phyloP scores from a whole-genome alignment of 2,329 filamentous ascomycete genomes.

The Fusarium sp. region DNA sequence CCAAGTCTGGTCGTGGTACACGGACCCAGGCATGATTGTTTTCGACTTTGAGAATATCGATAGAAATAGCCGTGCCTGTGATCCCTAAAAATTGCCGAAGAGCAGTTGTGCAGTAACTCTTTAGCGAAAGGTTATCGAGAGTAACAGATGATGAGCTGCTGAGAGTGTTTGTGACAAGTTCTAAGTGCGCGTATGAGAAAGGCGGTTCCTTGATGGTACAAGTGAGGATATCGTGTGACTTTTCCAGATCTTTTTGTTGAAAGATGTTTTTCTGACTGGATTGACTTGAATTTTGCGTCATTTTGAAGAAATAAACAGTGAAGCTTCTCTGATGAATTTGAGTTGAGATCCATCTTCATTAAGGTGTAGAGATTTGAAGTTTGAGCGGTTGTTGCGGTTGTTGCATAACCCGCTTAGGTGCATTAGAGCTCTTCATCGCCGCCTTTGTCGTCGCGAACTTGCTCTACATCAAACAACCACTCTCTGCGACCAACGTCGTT shows the following conservation, averaged over 20 bases:
- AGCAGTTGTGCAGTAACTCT: slow-evolving; percentile 74
- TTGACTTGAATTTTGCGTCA: slow-evolving; percentile 43
- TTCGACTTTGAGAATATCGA: slow-evolving; percentile 78
- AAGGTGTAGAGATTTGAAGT: slow-evolving; percentile 14
- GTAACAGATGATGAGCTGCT: slow-evolving; percentile 34
- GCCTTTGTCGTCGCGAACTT: slow-evolving; percentile 31
- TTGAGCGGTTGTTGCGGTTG: slow-evolving; percentile 20
- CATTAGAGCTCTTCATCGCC: slow-evolving; percentile 35
- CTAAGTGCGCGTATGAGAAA: slow-evolving; percentile 71
- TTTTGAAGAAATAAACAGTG: slow-evolving; percentile 11
- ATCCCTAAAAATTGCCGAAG: slow-evolving; percentile 79
- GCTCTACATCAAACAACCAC: slow-evolving; percentile 11
- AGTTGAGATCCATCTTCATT: slow-evolving; percentile 23
- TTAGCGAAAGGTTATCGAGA: slow-evolving; percentile 74
- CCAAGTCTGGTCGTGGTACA: slow-evolving; percentile 72
- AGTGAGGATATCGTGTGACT: slow-evolving; percentile 65
- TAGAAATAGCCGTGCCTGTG: slow-evolving; percentile 74
- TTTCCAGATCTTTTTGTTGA: slow-evolving; percentile 53
- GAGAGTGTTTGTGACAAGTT: slow-evolving; percentile 57
- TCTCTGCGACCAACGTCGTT: slow-evolving; percentile 9
- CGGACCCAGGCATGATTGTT: slow-evolving; percentile 74
- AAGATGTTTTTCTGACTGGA: slow-evolving; percentile 49
- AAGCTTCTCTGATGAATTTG: slow-evolving; percentile 5
- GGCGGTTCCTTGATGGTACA: slow-evolving; percentile 66
- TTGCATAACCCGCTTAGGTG: slow-evolving; percentile 41